Base-by-base conservation (phyloP, 306 rosid species). In the Vicia faba region DNA sequence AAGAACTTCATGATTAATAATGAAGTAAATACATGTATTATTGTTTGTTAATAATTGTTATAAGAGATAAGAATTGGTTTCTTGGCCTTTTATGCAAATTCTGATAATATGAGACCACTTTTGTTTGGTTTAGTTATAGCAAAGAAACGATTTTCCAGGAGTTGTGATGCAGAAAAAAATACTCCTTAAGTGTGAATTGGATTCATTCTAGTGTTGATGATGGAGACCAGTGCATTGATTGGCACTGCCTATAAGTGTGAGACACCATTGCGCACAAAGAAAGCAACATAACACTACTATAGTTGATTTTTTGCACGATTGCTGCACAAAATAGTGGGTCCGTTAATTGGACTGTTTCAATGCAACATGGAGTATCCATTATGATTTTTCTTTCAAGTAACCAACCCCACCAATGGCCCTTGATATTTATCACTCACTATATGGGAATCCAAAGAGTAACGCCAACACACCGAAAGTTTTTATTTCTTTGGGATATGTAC, bases 391-490 rank as follows among this genome's bases (percentile, higher is more conserved):
- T 54, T 31, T 43, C 23, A 11, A 49, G 70, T 53, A 67, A 69
- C 39, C 0, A 80, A 61, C 81, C 84, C 81, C 81, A 80, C 81
- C 72, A 67, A 58, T 71, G 75, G 71, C 38, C 78, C 72, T 71
- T 61, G 13, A 54, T 25, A 60, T 68, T 80, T 55, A 70, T 80
- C 69, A 64, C 68, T 80, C 69, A 64, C 68, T 54, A 68, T 67
- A 68, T 67, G 71, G 81, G 84, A 80, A 80, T 80, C 84, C 81
- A 29, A 79, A 80, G 81, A 75, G 53, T 71, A 61, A 75, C 38
- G 51, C 78, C 68, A 70, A 66, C 53, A 71, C 68, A 75, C 68
- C 75, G 70, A 80, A 67, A 63, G 76, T 62, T 68, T 33, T 73
- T 33, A 41, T 39, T 64, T 28, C 39, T 72, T 74, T 50, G 49